phyloP scores from a whole-genome alignment of 2,329 filamentous ascomycete genomes.

The Endocalyx cinctus region DNA sequence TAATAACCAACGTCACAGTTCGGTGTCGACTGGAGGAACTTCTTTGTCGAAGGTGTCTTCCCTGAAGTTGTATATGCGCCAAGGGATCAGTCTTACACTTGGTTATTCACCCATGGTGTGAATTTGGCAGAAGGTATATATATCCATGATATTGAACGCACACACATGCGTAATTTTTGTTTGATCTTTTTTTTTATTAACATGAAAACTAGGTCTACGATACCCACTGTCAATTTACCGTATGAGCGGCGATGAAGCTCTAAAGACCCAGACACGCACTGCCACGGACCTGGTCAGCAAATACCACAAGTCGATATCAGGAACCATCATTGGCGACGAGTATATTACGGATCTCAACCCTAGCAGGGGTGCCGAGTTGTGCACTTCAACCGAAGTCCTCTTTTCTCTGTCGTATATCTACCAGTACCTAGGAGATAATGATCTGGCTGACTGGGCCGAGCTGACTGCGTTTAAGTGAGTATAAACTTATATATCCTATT shows the following conservation, averaged over 20 bases:
- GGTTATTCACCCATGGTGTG: constrained; percentile 40
- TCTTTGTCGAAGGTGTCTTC: constrained; percentile 32
- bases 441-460: constrained; percentile 44
- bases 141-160: background rate
- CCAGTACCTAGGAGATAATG: constrained; percentile 38
- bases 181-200: too few relatives aligned
- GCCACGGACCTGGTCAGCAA: constrained; percentile 42
- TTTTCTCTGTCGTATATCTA: constrained; percentile 49
- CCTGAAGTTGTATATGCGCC: constrained; percentile 23
- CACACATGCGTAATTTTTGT: background rate
- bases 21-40: too few relatives aligned
- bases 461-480: constrained; percentile 48
- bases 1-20: too few relatives aligned
- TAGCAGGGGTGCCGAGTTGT: constrained; percentile 41
- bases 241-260: constrained; percentile 37
- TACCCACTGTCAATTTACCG: constrained; percentile 39
- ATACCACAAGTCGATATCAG: constrained; percentile 43
- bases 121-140: constrained; percentile 38
- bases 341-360: constrained; percentile 39
- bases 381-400: constrained; percentile 47
- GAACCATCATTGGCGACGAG: constrained; percentile 47
- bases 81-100: constrained; percentile 30
- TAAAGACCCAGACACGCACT: constrained; percentile 33
- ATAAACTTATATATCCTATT: too few relatives aligned
- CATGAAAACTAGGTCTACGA: constrained; percentile 30